Base-by-base conservation (phyloP, 768 basidiomycete species). In the Boletus subparvulus region DNA sequence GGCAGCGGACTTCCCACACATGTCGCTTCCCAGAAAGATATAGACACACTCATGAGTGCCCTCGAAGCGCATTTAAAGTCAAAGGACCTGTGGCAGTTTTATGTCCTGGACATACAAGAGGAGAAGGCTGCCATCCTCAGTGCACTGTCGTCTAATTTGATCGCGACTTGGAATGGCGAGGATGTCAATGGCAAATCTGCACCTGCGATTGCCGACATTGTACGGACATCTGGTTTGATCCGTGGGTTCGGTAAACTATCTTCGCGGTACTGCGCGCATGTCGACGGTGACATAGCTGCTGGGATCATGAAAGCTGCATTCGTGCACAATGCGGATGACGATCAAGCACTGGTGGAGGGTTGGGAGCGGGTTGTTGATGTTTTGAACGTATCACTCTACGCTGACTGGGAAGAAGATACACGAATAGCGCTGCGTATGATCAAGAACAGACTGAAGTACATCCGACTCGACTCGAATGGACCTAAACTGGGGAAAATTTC, bases 51-150 rank as follows among this genome's bases (percentile, higher is more conserved):
- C 57, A 77, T 90, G 44, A 64, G 69, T 19, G 87, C 86, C 24
- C 84, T 98, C 60, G 69, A 80, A 41, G 71, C 78, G 11, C 77
- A 81, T 28, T 64, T 94, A 59, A 82, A 87, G 56, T 76, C 74
- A 3, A 83, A 88, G 49, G 79, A 91, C 26, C 73, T 98, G 21
- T 99, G 93, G 92, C 89, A 98, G 65, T 99, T 87, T 76, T 99
- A 98, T 69, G 89, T 95, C 19, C 78, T 98, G 48, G 87, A 98
- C 65, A 79, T 84, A 12, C 74, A 76, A 39, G 73, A 78, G 26
- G 91, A 95, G 70, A 77, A 74, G 47, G 72, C 78, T 0, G 84
- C 83, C 3, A 74, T 96, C 33, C 64, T 64, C 21, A 64, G 52
- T 47, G 69, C 71, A 3, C 42, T 73, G 9, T 67, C 68, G 11